Evolutionary conservation across 139 green algal species (phyloP).

Genomic region (Micractinium conductrix): DNA sequence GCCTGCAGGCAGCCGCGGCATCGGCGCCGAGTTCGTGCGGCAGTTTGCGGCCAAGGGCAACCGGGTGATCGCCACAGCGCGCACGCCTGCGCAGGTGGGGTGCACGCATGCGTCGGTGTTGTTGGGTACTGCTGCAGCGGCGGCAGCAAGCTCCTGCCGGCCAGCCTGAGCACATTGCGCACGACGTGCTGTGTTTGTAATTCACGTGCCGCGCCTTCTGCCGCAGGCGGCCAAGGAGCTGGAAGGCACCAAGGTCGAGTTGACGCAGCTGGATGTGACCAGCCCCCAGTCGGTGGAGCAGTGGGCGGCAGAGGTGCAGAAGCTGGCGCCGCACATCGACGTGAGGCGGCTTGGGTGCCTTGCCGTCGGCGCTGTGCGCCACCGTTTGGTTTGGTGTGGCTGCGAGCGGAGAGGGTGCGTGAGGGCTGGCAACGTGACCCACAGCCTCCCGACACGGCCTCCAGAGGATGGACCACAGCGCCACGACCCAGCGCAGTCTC

Average conservation of each 20-base stretch:
- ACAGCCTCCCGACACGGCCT: too few species aligned
- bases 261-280: conserved; percentile 30
- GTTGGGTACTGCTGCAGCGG: neutral
- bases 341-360: too few species aligned
- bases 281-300: conserved; percentile 16
- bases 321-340: conserved; percentile 29
- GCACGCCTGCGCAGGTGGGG: neutral
- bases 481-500: too few species aligned
- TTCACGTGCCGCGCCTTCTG: neutral
- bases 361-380: too few species aligned
- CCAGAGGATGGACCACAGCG: too few species aligned
- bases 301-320: conserved; percentile 24
- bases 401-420: too few species aligned
- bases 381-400: too few species aligned
- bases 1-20: conserved; percentile 9
- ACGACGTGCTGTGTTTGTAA: too few species aligned
- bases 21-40: conserved; percentile 33
- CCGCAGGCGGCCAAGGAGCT: conserved; percentile 32
- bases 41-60: conserved; percentile 45
- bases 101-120: neutral
- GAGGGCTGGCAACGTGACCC: too few species aligned
- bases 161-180: too few species aligned
- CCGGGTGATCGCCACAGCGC: conserved; percentile 21
- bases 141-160: too few species aligned
- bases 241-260: neutral